A percentile compares a stretch with the other conserved stretches of the same genome.
phyloP scores from a whole-genome alignment of 2,329 filamentous ascomycete genomes.

The Clonostachys sp. region DNA sequence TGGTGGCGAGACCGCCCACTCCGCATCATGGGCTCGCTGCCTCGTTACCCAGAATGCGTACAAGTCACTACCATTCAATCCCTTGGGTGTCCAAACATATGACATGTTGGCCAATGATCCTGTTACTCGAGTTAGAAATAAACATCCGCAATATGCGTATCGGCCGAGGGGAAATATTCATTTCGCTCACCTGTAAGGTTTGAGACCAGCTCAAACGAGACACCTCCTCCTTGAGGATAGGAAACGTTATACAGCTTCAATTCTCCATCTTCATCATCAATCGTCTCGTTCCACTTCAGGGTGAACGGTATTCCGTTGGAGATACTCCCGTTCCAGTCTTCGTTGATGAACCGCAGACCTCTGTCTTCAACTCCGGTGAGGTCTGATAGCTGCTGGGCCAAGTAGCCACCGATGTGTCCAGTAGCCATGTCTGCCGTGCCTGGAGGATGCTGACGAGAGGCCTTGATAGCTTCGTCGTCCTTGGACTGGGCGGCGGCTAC shows the following conservation, averaged over 20 bases:
- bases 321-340: slow-evolving; percentile 25
- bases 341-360: slow-evolving; percentile 21
- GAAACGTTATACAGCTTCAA: slow-evolving; percentile 20
- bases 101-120: slow-evolving; percentile 13
- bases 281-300: slow-evolving; percentile 20
- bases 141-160: background rate
- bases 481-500: too few species aligned
- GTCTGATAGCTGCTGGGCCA: too few species aligned
- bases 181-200: slow-evolving; percentile 20
- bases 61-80: slow-evolving; percentile 14
- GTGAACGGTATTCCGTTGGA: slow-evolving; percentile 19
- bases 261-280: slow-evolving; percentile 9
- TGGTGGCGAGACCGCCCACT: slow-evolving; percentile 22
- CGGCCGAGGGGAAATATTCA: background rate
- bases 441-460: too few species aligned
- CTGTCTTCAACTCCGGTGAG: slow-evolving; percentile 6
- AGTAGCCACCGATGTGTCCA: too few species aligned
- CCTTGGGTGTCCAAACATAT: slow-evolving; percentile 20
- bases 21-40: slow-evolving; percentile 9
- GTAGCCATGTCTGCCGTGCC: too few species aligned
- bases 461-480: too few species aligned
- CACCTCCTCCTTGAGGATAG: slow-evolving; percentile 20
- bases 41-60: slow-evolving; percentile 21
- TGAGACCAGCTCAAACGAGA: slow-evolving; percentile 17
- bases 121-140: slow-evolving; percentile 4